These are phyloP conservation scores for Botryosphaeria agaves DNA, from an alignment of 2,329 filamentous ascomycete species.

Conservation along the genomic window DNA sequence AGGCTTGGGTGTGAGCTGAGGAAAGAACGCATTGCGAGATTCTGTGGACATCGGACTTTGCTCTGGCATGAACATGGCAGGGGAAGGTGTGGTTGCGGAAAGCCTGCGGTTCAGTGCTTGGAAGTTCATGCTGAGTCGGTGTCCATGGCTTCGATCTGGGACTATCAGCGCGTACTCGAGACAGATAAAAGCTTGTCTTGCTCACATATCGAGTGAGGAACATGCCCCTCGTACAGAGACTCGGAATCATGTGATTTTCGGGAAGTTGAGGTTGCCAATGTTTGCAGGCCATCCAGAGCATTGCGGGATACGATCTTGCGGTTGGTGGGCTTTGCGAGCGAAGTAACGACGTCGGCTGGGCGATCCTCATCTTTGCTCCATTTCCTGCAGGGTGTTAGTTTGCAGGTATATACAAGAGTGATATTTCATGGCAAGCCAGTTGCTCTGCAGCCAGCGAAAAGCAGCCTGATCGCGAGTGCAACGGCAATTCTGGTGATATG, in stretches of 20 bases:
- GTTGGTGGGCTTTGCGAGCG: constrained; percentile 9
- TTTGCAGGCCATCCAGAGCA: constrained; percentile 16
- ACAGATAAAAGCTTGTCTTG: constrained; percentile 8
- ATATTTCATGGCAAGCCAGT: too few species aligned
- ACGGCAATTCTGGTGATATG: too few species aligned
- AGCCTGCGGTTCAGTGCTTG: constrained; percentile 21
- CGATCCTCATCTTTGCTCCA: constrained; percentile 24
- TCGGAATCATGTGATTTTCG: constrained; percentile 29
- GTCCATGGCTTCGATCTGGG: constrained; percentile 30
- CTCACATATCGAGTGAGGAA: constrained; percentile 47
- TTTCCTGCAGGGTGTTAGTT: constrained; percentile 17
- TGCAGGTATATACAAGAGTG: too few species aligned
- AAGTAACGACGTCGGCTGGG: constrained; percentile 6
- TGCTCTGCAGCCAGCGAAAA: too few species aligned
- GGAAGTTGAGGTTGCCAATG: constrained; percentile 15
- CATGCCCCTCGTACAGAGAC: constrained; percentile 36
- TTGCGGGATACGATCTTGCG: constrained; percentile 22
- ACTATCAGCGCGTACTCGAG: not conserved
- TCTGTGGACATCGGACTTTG: constrained; percentile 17
- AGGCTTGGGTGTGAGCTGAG: constrained; percentile 30
- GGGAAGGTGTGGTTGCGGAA: not conserved
- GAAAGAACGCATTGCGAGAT: constrained; percentile 16
- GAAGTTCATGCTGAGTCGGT: constrained; percentile 19
- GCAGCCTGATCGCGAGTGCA: too few species aligned
- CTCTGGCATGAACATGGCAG: constrained; percentile 23